Base-by-base conservation (phyloP, 305 asterid species). In the Petunia hybrid region DNA sequence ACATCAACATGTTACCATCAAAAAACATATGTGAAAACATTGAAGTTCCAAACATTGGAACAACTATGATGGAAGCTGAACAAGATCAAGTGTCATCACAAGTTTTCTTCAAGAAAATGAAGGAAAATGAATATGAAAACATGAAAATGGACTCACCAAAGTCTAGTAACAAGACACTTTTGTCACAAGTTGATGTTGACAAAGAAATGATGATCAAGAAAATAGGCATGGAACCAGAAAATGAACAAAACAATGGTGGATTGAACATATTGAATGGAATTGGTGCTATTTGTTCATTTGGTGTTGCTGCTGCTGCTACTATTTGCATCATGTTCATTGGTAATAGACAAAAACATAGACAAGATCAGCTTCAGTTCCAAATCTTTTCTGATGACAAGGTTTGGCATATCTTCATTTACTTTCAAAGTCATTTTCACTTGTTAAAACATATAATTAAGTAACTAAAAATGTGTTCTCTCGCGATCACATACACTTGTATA, bases 101-200 rank as follows among this genome's bases (percentile, higher is more conserved):
- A 59, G 97, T 91, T 82, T 90, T 89, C 91, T 90, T 92, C 94
- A 94, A 89, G 91, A 94, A 92, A 71, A 84, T 81, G 91, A 87
- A 85, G 90, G 97, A 92, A 65, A 61, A 88, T 39, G 94, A 94
- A 85, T 94, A 89, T 42, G 97, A 80, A 86, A 97, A 94, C 89
- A 91, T 94, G 88, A 94, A 90, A 86, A 60, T 91, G 51, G 97
- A 92, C 9, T 92, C 97, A 1, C 95, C 95, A n/a, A 88, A 70
- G 86, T 83, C 81, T 1, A 14, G 36, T 81, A 63, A 83, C 71
- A 77, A 84, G 60, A 53, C 63, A 22, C 35, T 3, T 36, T 6
- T 77, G 81, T 38, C 73, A 1, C 81, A 77, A 31, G 14, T 3
- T 31, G 77, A 69, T 43, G 14, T 6, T 73, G 88, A 68, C 4